These are phyloP conservation scores for Elaeis guineensis DNA, from an alignment of 176 grass and related monocot genomes.

Conservation along the genomic window DNA sequence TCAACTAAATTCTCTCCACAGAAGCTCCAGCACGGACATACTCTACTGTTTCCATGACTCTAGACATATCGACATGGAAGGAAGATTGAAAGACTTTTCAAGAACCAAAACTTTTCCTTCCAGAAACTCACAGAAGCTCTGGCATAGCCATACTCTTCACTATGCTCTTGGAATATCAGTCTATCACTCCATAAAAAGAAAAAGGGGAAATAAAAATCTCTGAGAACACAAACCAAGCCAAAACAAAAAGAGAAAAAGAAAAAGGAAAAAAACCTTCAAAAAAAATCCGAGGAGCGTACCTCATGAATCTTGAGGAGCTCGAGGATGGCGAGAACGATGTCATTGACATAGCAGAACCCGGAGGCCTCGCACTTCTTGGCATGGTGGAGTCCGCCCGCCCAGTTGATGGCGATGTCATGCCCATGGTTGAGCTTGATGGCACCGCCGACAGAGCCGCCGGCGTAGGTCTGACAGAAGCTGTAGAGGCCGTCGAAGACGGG, in stretches of 20 bases:
- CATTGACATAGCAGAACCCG: constrained; percentile 88
- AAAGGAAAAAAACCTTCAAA: background rate
- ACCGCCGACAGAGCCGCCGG: constrained; percentile 56
- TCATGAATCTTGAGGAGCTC: constrained; percentile 68
- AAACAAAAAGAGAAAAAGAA: background rate
- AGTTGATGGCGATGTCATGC: constrained; percentile 81
- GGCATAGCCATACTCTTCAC: too few relatives aligned
- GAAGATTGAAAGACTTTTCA: too few relatives aligned
- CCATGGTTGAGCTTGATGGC: constrained; percentile 76
- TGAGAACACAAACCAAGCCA: background rate
- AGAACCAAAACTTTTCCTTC: too few relatives aligned
- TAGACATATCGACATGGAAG: too few relatives aligned
- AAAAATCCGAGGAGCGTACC: constrained; percentile 21
- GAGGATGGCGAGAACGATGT: constrained; percentile 79
- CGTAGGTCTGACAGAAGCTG: constrained; percentile 87
- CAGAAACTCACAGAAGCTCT: too few relatives aligned
- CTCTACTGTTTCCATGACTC: too few relatives aligned
- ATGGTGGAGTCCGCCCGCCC: constrained; percentile 76
- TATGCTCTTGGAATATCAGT: too few relatives aligned
- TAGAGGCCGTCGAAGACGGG: constrained; percentile 80
- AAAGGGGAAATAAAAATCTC: too few relatives aligned
- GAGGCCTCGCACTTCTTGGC: constrained; percentile 81
- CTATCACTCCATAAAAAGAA: too few relatives aligned
- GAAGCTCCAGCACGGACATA: too few relatives aligned
- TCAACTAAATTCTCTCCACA: too few relatives aligned